Evolutionary conservation across 225 moss, liverwort and hornwort genomes (phyloP), one percentile per base, ranked within the genome.

Genomic region (Pleurozium schreberi): DNA sequence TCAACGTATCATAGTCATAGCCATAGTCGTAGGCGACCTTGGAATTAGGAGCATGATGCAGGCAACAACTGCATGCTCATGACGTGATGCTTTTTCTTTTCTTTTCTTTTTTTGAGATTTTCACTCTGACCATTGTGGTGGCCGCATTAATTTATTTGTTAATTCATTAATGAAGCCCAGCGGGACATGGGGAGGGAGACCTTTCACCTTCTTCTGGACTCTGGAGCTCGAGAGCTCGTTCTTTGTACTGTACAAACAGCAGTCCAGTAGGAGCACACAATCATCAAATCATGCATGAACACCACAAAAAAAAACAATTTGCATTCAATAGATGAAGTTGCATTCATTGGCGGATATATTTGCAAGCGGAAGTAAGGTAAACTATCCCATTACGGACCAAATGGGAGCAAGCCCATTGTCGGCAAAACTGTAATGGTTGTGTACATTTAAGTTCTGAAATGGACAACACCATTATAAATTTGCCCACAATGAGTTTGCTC

Each of bases 51-150:
- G 30, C 81, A 64, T 63, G 77, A 82, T 63, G 78, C 50, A 63
- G 23, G 88, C 88, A 91, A 89, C 84, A 83, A 77, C 91, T 86
- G 78, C 14, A 22, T 89, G 82, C 76, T 85, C 55, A 64, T 63
- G 91, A 83, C 83, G 82, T 90, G 86, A 88, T 86, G 80, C 75
- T n/a, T n/a, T n/a, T n/a, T n/a, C n/a, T n/a, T n/a, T n/a, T n/a
- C n/a, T n/a, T n/a, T n/a, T 12, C 28, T 3, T 8, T 31, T 27
- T 17, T 10, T 11, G 67, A 84, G 57, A 59, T 74, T 66, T 52
- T 15, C 81, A 45, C 16, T 33, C 79, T 59, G 27, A 11, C 58
- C 52, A 34, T 55, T 58, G 79, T 10, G 53, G 66, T 18, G 60
- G 74, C 19, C 8, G 18, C 52, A 63, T 3, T 63, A 34, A 67